Conservation (phyloP, 2,329 filamentous ascomycete species). For the Phaeosphaeriaceae sp. region DNA sequence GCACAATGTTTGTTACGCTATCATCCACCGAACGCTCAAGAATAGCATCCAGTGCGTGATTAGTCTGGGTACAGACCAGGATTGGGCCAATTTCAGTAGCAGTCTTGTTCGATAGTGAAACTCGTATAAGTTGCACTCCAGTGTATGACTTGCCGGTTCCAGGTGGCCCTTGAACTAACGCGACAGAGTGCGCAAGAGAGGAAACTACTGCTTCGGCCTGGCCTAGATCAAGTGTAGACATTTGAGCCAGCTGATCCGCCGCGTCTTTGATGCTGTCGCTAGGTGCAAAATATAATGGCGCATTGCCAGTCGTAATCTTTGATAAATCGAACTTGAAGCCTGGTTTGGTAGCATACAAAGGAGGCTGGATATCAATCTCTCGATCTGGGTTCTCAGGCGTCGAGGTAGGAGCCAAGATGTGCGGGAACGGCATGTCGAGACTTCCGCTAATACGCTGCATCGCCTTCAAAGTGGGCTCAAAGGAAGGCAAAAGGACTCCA, state of each 20-base stretch:
- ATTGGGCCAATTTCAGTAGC: conserved; percentile 53
- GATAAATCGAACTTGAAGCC: background rate
- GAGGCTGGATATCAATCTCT: background rate
- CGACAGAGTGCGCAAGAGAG: conserved; percentile 60
- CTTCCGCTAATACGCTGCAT: background rate
- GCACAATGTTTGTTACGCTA: conserved; percentile 59
- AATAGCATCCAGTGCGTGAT: conserved; percentile 61
- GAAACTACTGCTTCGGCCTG: conserved; percentile 60
- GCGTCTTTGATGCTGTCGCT: background rate
- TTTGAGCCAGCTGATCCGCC: background rate
- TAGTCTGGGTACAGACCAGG: conserved; percentile 49
- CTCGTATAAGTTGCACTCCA: conserved; percentile 65
- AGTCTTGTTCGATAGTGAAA: conserved; percentile 55
- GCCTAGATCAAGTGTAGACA: conserved; percentile 55
- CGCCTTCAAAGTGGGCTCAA: background rate
- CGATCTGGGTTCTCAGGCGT: background rate
- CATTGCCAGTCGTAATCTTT: background rate
- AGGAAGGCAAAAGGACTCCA: background rate
- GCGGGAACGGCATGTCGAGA: background rate
- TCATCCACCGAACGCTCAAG: conserved; percentile 63
- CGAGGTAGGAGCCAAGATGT: background rate
- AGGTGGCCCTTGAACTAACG: conserved; percentile 72
- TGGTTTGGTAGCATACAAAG: background rate
- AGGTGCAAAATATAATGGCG: background rate
- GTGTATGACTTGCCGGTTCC: conserved; percentile 72